phyloP scores from a whole-genome alignment of 352 stramenopile genomes.

The Globisporangium abappressorium region DNA sequence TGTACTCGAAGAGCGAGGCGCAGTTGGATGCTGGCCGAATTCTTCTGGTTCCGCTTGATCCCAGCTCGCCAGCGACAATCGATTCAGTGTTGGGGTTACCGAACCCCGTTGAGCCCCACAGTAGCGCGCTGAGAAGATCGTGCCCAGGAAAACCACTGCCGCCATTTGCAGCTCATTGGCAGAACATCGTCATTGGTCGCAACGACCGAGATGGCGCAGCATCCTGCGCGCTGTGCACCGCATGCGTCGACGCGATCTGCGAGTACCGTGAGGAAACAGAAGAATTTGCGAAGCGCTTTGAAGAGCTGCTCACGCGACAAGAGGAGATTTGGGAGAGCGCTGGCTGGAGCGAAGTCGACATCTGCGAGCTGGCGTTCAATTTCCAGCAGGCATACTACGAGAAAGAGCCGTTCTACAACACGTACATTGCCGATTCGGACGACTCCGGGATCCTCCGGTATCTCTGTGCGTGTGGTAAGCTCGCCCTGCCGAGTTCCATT shows the following conservation, averaged over 20 bases:
- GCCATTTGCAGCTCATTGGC: constrained; percentile 9
- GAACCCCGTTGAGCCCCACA: not conserved
- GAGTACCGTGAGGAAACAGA: constrained; percentile 21
- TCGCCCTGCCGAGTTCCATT: not conserved
- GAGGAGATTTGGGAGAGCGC: constrained; percentile 17
- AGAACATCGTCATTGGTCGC: constrained; percentile 3
- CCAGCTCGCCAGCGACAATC: not conserved
- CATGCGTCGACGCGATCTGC: constrained; percentile 15
- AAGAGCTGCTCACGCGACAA: constrained; percentile 9
- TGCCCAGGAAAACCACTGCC: not conserved
- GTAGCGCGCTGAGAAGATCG: not conserved
- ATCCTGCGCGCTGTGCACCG: constrained; percentile 10
- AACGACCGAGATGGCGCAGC: not conserved
- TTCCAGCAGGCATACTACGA: constrained; percentile 22
- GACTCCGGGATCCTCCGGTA: constrained; percentile 16
- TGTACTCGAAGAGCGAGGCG: not conserved
- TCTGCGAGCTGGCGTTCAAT: constrained; percentile 17
- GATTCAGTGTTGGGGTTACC: not conserved
- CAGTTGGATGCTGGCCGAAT: not conserved
- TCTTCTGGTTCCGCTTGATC: not conserved
- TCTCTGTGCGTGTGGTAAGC: constrained; percentile 5
- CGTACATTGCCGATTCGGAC: constrained; percentile 19
- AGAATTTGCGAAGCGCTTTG: constrained; percentile 17
- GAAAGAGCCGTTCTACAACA: constrained; percentile 18
- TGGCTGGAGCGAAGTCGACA: constrained; percentile 11